These are phyloP conservation scores for Strigomonas culicis DNA, from an alignment of 208 protist genomes.

Conservation along the genomic window DNA sequence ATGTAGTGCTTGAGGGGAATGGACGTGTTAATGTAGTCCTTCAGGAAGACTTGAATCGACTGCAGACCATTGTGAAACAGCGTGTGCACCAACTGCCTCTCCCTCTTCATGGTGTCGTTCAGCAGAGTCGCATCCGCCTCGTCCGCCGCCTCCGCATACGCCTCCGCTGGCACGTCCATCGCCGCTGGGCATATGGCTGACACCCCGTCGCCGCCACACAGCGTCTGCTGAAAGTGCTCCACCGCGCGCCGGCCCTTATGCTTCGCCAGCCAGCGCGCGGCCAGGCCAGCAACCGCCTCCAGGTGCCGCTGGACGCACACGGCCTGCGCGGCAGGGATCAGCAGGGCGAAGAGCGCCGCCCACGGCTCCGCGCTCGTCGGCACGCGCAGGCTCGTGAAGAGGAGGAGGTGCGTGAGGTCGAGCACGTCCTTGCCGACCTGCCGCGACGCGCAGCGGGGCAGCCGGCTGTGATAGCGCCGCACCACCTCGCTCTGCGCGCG, in stretches of 20 bases:
- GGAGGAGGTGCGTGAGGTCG: neutral
- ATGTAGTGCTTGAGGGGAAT: neutral
- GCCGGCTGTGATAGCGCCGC: neutral
- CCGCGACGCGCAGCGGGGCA: neutral
- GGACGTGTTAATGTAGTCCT: neutral
- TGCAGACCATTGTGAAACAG: conserved; percentile 6
- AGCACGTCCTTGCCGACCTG: neutral
- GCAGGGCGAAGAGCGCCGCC: neutral
- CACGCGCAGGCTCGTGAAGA: neutral
- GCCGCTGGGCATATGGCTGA: no score
- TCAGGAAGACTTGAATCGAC: neutral
- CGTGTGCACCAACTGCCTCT: neutral
- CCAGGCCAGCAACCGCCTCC: neutral
- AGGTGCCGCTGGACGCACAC: neutral
- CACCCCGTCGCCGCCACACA: neutral
- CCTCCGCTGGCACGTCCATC: neutral
- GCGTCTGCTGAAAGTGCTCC: neutral
- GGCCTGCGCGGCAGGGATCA: neutral
- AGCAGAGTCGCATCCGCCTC: conserved; percentile 5
- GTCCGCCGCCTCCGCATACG: neutral
- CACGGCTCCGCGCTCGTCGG: neutral
- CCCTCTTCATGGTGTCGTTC: neutral
- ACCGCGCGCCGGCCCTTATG: neutral
- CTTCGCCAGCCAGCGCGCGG: neutral
- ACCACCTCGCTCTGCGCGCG: neutral